phyloP scores from a whole-genome alignment of 129 eudicot genomes.

The Flaveria trinervia region DNA sequence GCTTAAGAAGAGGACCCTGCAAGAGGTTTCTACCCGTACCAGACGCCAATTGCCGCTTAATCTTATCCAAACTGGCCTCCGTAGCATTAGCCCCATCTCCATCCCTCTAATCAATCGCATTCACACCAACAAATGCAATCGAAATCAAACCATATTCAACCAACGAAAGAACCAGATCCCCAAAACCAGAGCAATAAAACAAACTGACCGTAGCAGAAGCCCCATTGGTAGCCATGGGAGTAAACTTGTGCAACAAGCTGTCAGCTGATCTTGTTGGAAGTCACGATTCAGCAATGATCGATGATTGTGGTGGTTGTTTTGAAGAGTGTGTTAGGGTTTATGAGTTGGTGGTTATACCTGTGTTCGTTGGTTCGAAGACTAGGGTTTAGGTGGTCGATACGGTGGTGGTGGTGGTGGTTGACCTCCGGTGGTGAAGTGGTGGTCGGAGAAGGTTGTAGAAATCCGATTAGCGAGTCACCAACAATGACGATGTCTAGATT shows the following conservation, averaged over 20 bases:
- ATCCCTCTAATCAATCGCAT: conserved; percentile 22
- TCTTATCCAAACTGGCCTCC: conserved; percentile 75
- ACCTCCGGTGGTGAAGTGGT: background rate
- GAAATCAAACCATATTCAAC: background rate
- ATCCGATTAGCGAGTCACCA: background rate
- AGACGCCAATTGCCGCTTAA: conserved; percentile 82
- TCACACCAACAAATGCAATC: background rate
- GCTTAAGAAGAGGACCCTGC: conserved; percentile 96
- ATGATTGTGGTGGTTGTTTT: conserved; percentile 2
- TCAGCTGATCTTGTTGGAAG: conserved; percentile 7
- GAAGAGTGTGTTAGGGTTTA: background rate
- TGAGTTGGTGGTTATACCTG: no score
- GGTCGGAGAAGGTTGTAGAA: background rate
- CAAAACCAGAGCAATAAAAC: background rate
- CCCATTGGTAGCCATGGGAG: conserved; percentile 64
- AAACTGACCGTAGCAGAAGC: conserved; percentile 52
- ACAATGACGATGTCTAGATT: background rate
- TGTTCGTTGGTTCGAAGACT: no score
- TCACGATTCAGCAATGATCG: conserved; percentile 19
- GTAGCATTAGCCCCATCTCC: conserved; percentile 61
- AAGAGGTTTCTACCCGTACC: conserved; percentile 74
- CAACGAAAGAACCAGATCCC: background rate
- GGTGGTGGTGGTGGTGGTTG: background rate
- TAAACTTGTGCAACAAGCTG: background rate
- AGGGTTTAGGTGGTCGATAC: background rate